A percentile compares a stretch with the other conserved stretches of the same genome.
Evolutionary conservation across 768 basidiomycete genomes (phyloP).

Genomic region (Leucosporidium yakuticum): DNA sequence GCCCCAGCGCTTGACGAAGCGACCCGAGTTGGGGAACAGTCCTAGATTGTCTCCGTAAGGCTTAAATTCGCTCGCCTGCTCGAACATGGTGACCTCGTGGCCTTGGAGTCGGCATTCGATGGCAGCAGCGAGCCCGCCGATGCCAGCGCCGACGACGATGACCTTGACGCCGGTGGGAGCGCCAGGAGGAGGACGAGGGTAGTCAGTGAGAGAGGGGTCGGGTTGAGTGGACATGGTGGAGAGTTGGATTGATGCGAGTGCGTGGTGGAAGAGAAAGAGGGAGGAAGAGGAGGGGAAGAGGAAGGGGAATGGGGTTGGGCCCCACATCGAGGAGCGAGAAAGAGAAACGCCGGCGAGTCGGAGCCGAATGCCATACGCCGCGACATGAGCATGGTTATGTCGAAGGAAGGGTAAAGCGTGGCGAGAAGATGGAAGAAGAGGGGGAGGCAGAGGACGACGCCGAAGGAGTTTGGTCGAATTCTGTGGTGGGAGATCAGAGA

Average conservation of each 20-base stretch:
- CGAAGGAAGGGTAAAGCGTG: too few relatives aligned
- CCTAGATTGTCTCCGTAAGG: slow-evolving; percentile 13
- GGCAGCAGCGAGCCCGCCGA: slow-evolving; percentile 40
- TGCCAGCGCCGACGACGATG: slow-evolving; percentile 38
- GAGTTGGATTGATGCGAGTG: too few relatives aligned
- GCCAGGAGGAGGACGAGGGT: slow-evolving; percentile 9
- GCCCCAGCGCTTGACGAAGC: slow-evolving; percentile 38
- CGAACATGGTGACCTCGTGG: slow-evolving; percentile 38
- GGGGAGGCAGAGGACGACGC: too few relatives aligned
- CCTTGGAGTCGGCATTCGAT: slow-evolving; percentile 39
- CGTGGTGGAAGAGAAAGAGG: background rate
- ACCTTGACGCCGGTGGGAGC: slow-evolving; percentile 7
- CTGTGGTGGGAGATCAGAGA: too few relatives aligned
- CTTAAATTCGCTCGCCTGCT: slow-evolving; percentile 19
- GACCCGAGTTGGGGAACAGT: slow-evolving; percentile 35
- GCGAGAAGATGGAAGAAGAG: too few relatives aligned
- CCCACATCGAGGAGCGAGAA: too few relatives aligned
- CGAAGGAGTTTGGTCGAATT: too few relatives aligned
- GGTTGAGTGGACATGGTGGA: background rate
- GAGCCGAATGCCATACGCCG: too few relatives aligned
- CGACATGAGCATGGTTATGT: too few relatives aligned
- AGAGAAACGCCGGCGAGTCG: too few relatives aligned
- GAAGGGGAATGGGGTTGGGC: background rate
- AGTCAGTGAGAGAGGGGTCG: slow-evolving; percentile 2
- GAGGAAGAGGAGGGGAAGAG: background rate